Evolutionary conservation across 2,329 filamentous ascomycete genomes (phyloP), one percentile per base, ranked within the genome.

Genomic region (Fusarium setosum): DNA sequence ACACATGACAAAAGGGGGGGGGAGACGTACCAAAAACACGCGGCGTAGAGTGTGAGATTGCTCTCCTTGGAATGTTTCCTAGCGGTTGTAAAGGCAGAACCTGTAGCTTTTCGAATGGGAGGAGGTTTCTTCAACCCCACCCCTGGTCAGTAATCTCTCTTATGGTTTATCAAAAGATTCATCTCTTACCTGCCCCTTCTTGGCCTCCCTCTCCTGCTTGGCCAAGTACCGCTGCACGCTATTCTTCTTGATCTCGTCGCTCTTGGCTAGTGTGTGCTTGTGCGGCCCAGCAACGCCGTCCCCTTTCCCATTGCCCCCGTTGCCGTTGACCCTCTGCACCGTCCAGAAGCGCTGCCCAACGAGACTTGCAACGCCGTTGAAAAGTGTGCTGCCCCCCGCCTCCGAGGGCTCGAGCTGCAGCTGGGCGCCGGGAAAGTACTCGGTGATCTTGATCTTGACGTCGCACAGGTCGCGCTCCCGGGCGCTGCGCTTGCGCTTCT

Each of bases 381-480:
- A 59, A 6, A 50, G 45, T 9, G 56, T 48, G 24, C 48, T 56
- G 26, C 49, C 56, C 50, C 31, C 32, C 56, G 18, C 40, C 31
- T 21, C 49, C 32, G 38, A 42, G 26, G 21, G 60, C 21, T 61
- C 64, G 18, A 69, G 68, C 41, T 76, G 75, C 38, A 81, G 72
- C 17, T 78, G 75, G 2, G 80, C 76, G 74, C 84, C 86, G 10
- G 90, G 86, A 53, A 91, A 90, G 78, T 92, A 92, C 76, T 94
- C 92, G 4, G 91, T 93, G 60, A 94, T 92, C 76, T 94, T 94
- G 75, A 94, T 93, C 79, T 94, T 94, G 65, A 94, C 92, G 75
- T 94, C 91, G 75, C 92, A 95, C n/a, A 94, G 83, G 77, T 94
- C 90, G 12, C 90, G 84, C 75, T 92, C 88, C 38, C 92, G 84